Conservation (phyloP, 805 yeast genomes). For the Kodamaea neixiangensis region DNA sequence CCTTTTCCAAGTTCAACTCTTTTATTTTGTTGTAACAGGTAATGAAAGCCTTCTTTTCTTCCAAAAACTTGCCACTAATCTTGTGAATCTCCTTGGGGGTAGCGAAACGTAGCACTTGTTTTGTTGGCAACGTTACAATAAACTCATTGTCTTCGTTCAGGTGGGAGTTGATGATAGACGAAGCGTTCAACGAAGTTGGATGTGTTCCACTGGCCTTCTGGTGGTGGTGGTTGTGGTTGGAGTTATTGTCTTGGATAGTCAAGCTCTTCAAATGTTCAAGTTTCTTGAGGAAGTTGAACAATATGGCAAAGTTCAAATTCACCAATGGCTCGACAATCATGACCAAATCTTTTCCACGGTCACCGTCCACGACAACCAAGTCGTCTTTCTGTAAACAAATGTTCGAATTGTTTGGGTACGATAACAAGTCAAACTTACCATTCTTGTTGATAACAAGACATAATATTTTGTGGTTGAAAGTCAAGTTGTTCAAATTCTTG, state of each 20-base stretch:
- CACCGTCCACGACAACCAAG: conserved; percentile 79
- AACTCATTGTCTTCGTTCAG: conserved; percentile 59
- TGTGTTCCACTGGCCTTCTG: conserved; percentile 37
- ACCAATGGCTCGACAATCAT: conserved; percentile 68
- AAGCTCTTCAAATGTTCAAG: conserved; percentile 63
- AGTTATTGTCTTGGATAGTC: conserved; percentile 32
- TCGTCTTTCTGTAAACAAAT: conserved; percentile 59
- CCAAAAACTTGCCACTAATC: conserved; percentile 62
- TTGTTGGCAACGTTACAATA: conserved; percentile 68
- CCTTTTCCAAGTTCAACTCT: conserved; percentile 48
- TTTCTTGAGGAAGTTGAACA: conserved; percentile 73
- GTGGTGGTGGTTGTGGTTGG: conserved; percentile 16
- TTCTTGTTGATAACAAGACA: conserved; percentile 59
- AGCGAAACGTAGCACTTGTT: conserved; percentile 75
- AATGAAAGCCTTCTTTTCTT: conserved; percentile 70
- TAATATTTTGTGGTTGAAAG: conserved; percentile 41
- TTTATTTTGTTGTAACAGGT: conserved; percentile 55
- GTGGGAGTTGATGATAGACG: conserved; percentile 38
- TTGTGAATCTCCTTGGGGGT: conserved; percentile 69
- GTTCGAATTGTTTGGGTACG: conserved; percentile 66
- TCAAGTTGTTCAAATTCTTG: conserved; percentile 42
- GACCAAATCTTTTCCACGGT: conserved; percentile 78
- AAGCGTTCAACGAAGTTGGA: conserved; percentile 39
- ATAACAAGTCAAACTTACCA: conserved; percentile 69
- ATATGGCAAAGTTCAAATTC: conserved; percentile 62